These are phyloP conservation scores for Mycena latifolia DNA, from an alignment of 768 basidiomycete genomes.

Conservation along the genomic window DNA sequence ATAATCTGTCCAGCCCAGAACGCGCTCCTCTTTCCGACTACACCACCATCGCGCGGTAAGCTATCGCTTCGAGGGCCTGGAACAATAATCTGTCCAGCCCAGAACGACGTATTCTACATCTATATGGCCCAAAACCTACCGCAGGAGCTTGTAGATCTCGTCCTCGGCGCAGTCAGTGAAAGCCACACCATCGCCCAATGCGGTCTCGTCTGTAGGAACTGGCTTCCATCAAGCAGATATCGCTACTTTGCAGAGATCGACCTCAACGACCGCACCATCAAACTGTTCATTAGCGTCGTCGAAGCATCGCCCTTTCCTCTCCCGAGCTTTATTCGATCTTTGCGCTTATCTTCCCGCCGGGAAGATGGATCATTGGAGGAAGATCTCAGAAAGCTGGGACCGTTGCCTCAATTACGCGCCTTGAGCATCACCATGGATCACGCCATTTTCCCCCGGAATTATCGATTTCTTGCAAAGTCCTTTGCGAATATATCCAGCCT, in stretches of 20 bases:
- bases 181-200: not conserved
- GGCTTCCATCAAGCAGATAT: not conserved
- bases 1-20: too few relatives aligned
- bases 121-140: not conserved
- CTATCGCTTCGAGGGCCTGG: too few relatives aligned
- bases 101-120: too few relatives aligned
- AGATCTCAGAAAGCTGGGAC: not conserved
- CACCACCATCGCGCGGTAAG: too few relatives aligned
- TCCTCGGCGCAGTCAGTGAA: not conserved
- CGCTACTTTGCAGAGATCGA: not conserved
- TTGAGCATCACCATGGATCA: constrained; percentile 7
- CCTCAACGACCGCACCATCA: not conserved
- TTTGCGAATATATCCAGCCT: not conserved
- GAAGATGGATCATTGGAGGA: not conserved
- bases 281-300: not conserved
- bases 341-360: not conserved
- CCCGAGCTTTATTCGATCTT: not conserved
- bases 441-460: not conserved
- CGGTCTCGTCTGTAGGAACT: not conserved
- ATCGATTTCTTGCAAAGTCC: not conserved
- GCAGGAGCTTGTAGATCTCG: not conserved
- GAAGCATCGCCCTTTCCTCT: not conserved
- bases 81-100: too few relatives aligned
- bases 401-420: not conserved
- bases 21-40: too few relatives aligned